phyloP scores from a whole-genome alignment of 345 rosid species.

The Theobroma cacao region DNA sequence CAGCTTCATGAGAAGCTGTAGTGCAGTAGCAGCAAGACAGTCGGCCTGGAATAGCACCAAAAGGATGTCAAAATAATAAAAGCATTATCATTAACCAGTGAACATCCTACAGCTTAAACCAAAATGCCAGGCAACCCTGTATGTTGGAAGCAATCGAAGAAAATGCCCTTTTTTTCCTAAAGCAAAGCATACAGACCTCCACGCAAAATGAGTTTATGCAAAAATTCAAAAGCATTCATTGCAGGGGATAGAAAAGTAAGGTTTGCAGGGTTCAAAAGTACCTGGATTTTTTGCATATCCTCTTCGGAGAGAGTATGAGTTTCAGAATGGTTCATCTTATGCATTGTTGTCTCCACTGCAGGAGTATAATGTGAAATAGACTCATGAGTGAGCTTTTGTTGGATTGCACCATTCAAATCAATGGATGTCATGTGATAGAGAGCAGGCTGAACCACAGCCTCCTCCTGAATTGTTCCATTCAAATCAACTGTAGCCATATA shows the following conservation, averaged over 20 bases:
- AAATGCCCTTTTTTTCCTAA: background rate
- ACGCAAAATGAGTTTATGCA: background rate
- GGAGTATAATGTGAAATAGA: conserved; percentile 25
- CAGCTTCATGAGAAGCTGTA: conserved; percentile 92
- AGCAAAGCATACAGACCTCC: background rate
- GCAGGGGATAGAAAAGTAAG: background rate
- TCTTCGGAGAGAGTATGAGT: conserved; percentile 50
- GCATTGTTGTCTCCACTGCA: conserved; percentile 35
- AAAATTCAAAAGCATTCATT: background rate
- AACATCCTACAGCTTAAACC: background rate
- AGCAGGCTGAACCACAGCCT: conserved; percentile 33
- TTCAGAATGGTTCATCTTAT: conserved; percentile 32
- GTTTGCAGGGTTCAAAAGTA: conserved; percentile 16
- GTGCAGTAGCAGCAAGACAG: conserved; percentile 66
- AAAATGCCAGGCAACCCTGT: background rate
- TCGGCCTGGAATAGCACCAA: conserved; percentile 51
- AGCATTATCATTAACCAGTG: background rate
- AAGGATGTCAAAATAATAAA: conserved; percentile 6
- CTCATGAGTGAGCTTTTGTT: conserved; percentile 45
- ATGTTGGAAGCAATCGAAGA: background rate
- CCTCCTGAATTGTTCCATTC: conserved; percentile 50
- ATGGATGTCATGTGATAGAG: conserved; percentile 36
- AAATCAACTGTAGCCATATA: conserved; percentile 46
- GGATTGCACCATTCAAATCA: conserved; percentile 60
- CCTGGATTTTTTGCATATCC: conserved; percentile 80